Evolutionary conservation across 352 stramenopile species (phyloP).

Genomic region (Phytophthora pluvialis): DNA sequence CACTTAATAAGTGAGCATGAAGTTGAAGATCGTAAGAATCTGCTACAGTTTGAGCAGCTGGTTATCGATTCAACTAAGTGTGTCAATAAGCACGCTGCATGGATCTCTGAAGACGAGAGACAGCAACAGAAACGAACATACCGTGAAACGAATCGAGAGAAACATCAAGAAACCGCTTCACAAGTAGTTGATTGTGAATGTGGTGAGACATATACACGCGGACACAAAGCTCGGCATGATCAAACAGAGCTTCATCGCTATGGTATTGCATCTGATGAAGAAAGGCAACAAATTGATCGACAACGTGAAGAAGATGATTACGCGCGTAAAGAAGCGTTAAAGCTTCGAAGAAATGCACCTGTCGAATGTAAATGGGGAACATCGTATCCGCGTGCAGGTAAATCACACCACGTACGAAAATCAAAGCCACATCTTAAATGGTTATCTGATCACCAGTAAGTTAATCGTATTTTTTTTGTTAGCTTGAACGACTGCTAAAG

Average conservation of each 20-base stretch:
- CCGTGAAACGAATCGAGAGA: neutral
- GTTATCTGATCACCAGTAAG: constrained; percentile 13
- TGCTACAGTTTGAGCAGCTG: constrained; percentile 19
- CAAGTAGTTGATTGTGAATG: constrained; percentile 21
- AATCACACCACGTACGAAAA: constrained; percentile 17
- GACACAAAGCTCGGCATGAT: constrained; percentile 23
- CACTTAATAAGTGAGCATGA: constrained; percentile 23
- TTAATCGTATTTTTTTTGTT: too few species aligned
- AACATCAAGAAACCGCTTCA: neutral
- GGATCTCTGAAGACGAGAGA: constrained; percentile 10
- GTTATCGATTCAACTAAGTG: constrained; percentile 22
- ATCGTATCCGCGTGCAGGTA: constrained; percentile 1
- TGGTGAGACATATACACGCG: constrained; percentile 24
- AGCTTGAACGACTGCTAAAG: too few species aligned
- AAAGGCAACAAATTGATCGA: constrained; percentile 14
- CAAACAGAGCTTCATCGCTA: constrained; percentile 25
- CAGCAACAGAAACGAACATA: constrained; percentile 3
- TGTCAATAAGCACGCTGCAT: constrained; percentile 22
- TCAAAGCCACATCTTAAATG: constrained; percentile 6
- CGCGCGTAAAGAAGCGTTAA: constrained; percentile 2
- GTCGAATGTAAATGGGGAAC: constrained; percentile 15
- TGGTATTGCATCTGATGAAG: constrained; percentile 19
- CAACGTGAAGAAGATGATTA: constrained; percentile 10
- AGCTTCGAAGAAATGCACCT: too few species aligned
- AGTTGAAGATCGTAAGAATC: constrained; percentile 14